Percentiles rank a stretch among this genome's conserved stretches.
Evolutionary conservation across 257 asterid genomes (phyloP).

Genomic region (Petunia secreta): DNA sequence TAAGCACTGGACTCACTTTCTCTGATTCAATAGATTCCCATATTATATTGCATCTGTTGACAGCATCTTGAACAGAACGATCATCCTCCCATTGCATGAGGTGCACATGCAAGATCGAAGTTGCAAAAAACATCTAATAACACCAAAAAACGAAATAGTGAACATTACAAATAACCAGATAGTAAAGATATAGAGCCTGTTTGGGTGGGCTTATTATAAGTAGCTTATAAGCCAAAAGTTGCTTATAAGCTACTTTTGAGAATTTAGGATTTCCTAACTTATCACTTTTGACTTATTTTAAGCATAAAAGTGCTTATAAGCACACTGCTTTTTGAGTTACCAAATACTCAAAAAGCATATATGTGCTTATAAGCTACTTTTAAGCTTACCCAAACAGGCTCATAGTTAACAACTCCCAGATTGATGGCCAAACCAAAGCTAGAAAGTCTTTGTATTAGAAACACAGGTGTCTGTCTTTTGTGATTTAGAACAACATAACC

Average conservation of each 20-base stretch:
- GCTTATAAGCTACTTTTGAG: too few relatives aligned
- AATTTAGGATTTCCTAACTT: too few relatives aligned
- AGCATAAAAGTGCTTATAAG: too few relatives aligned
- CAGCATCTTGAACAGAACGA: constrained; percentile 77
- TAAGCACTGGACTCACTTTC: constrained; percentile 53
- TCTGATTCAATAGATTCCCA: constrained; percentile 84
- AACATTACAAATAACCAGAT: constrained; percentile 28
- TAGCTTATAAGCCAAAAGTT: too few relatives aligned
- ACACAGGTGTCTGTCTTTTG: neutral
- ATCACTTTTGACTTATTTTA: too few relatives aligned
- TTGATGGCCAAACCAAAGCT: constrained; percentile 19
- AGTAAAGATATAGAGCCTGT: neutral
- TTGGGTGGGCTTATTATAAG: too few relatives aligned
- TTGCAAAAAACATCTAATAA: constrained; percentile 88
- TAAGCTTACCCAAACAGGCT: too few relatives aligned
- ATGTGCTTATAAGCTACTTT: too few relatives aligned
- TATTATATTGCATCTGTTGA: constrained; percentile 66
- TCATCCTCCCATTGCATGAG: constrained; percentile 86
- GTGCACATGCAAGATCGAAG: constrained; percentile 86
- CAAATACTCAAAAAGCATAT: too few relatives aligned
- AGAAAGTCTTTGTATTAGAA: neutral
- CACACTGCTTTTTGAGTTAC: too few relatives aligned
- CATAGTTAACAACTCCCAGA: neutral
- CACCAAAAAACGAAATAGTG: constrained; percentile 37
- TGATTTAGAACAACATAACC: constrained; percentile 9